phyloP scores from a whole-genome alignment of 306 rosid species.

The Castanospermum australe region DNA sequence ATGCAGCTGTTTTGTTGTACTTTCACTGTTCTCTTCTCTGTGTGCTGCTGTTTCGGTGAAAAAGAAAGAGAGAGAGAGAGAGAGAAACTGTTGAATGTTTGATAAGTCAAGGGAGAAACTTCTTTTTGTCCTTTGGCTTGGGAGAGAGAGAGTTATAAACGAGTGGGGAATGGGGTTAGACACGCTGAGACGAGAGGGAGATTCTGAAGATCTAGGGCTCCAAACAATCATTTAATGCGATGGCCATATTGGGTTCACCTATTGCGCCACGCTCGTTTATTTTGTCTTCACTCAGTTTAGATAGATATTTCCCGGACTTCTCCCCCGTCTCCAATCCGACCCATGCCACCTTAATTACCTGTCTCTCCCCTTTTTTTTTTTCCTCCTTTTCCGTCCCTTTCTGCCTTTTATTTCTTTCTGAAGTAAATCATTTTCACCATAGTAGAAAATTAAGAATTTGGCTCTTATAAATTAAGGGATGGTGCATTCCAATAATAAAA shows the following conservation, averaged over 20 bases:
- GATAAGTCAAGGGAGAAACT: slow-evolving; percentile 32
- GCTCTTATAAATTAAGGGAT: no score
- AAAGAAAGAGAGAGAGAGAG: slow-evolving; percentile 1
- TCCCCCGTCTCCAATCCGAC: slow-evolving; percentile 18
- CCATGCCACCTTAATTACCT: neutral
- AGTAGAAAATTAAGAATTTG: no score
- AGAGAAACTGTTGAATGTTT: slow-evolving; percentile 16
- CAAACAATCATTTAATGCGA: slow-evolving; percentile 54
- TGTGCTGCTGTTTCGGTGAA: neutral
- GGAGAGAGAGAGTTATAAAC: no score
- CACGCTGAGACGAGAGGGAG: slow-evolving; percentile 35
- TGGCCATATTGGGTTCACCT: slow-evolving; percentile 52
- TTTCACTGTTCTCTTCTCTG: no score
- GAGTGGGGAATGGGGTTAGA: slow-evolving; percentile 20
- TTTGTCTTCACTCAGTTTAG: slow-evolving; percentile 40
- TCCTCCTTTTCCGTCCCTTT: no score
- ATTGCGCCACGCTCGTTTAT: slow-evolving; percentile 40
- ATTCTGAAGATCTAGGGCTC: slow-evolving; percentile 62
- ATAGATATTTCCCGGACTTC: slow-evolving; percentile 18
- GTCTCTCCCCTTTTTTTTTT: no score
- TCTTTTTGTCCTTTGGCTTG: slow-evolving; percentile 35
- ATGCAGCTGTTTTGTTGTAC: slow-evolving; percentile 37
- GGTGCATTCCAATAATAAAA: no score
- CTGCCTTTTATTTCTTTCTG: no score
- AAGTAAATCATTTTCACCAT: no score